phyloP scores from a whole-genome alignment of 2,329 filamentous ascomycete genomes.

The Ceratocystis cacaofunesta region DNA sequence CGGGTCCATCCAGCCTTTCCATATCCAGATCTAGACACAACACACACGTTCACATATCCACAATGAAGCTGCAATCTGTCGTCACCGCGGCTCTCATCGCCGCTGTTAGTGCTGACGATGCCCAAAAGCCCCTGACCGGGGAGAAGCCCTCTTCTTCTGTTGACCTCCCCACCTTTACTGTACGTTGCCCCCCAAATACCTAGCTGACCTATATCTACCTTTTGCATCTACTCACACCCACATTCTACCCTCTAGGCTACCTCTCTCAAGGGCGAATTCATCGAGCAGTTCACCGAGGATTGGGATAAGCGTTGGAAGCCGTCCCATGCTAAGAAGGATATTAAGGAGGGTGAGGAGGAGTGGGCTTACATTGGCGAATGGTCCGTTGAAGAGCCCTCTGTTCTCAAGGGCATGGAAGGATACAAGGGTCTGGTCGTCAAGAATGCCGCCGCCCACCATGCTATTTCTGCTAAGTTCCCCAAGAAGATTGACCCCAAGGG shows the following conservation, averaged over 20 bases:
- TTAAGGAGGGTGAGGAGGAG: slow-evolving; percentile 58
- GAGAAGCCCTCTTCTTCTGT: slow-evolving; percentile 46
- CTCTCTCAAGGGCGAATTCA: slow-evolving; percentile 76
- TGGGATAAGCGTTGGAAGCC: slow-evolving; percentile 91
- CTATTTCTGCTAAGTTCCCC: slow-evolving; percentile 97
- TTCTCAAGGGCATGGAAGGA: slow-evolving; percentile 82
- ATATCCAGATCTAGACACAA: not conserved
- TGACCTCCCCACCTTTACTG: slow-evolving; percentile 71
- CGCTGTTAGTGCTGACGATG: slow-evolving; percentile 24
- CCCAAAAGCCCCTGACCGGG: slow-evolving; percentile 37
- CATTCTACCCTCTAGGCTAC: slow-evolving; percentile 48
- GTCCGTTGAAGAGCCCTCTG: slow-evolving; percentile 83
- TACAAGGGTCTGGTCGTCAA: slow-evolving; percentile 97
- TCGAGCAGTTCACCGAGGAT: slow-evolving; percentile 96
- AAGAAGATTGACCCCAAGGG: slow-evolving; percentile 94
- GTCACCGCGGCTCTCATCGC: slow-evolving; percentile 58
- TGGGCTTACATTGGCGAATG: slow-evolving; percentile 97
- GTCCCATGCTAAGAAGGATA: slow-evolving; percentile 92
- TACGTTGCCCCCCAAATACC: slow-evolving; percentile 34
- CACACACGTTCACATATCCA: slow-evolving; percentile 24
- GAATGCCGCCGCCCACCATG: slow-evolving; percentile 94
- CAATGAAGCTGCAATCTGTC: slow-evolving; percentile 73
- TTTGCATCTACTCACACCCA: not conserved
- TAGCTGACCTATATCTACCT: not conserved
- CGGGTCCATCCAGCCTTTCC: not conserved